Evolutionary conservation across 352 stramenopile species (phyloP), one percentile per base, ranked within the genome.

Genomic region (Halophytophthora polymorphica): DNA sequence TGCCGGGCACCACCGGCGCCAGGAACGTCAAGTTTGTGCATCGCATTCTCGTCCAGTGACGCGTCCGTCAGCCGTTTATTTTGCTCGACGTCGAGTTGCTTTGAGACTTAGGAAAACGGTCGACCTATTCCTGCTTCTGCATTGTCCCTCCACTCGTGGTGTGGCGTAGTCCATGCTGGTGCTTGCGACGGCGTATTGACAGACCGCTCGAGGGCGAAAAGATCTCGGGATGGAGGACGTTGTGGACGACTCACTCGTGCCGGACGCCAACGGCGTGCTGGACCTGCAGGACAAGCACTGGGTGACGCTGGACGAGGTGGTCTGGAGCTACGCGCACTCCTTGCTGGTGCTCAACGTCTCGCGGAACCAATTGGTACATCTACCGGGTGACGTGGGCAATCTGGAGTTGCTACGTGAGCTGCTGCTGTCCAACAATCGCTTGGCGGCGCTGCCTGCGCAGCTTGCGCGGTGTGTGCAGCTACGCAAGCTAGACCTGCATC

Each of bases 11-110:
- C 50, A 83, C 91, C 5, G 94, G 86, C 3, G 85, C 90, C 17
- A 72, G 95, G 6, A 96, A 95, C 60, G 89, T 98, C 35, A 98
- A 98, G 66, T 98, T 94, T 77, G 51, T 98, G 5, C 73, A 82
- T 7, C 90, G 87, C 45, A 86, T 98, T 33, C 62, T 83, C 29
- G 11, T 66, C 23, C 38, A n/a, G 14, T 61, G 36, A 61, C 18
- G 13, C 12, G 18, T 42, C 13, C 38, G 18, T 10, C 25, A 31
- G 25, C 25, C 25, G 4, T 31, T 31, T 31, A 31, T 8, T 4
- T 10, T 31, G 8, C 25, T 31, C 4, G 8, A 31, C 4, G 25
- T 31, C 25, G 4, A 31, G n/a, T n/a, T n/a, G n/a, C n/a, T n/a
- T n/a, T n/a, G 25, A 31, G 25, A 10, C 25, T 10, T 31, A 8